A percentile compares a stretch with the other conserved stretches of the same genome.
Evolutionary conservation across 352 stramenopile species (phyloP).

Genomic region (Phytophthora chlamydospora): DNA sequence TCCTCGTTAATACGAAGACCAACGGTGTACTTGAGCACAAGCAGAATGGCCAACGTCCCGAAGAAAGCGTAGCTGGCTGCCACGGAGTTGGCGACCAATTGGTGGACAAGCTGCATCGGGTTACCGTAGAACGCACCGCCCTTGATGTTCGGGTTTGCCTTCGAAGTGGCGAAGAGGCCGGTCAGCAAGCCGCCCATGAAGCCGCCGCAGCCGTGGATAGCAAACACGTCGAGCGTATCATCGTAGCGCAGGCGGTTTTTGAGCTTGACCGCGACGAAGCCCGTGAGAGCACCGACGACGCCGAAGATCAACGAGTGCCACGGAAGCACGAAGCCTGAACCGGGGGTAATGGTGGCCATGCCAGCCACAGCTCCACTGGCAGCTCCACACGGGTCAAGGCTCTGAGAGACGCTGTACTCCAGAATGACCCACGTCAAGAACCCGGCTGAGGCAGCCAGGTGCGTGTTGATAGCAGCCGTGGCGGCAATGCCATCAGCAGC

Average conservation of each 20-base stretch:
- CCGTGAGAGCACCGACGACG: constrained; percentile 51
- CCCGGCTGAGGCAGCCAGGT: constrained; percentile 57
- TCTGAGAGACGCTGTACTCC: constrained; percentile 54
- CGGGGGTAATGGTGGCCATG: constrained; percentile 69
- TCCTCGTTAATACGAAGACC: constrained; percentile 68
- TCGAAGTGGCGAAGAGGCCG: constrained; percentile 58
- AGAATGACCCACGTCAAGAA: constrained; percentile 69
- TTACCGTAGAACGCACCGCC: constrained; percentile 58
- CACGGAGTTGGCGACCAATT: constrained; percentile 53
- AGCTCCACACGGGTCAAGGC: constrained; percentile 60
- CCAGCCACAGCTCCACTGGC: constrained; percentile 63
- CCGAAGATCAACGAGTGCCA: constrained; percentile 72
- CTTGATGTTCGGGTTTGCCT: constrained; percentile 53
- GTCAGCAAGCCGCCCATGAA: constrained; percentile 62
- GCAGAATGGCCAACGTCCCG: constrained; percentile 65
- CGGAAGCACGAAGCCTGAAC: constrained; percentile 64
- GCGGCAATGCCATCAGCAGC: constrained; percentile 61
- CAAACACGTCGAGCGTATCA: constrained; percentile 77
- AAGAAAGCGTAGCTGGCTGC: constrained; percentile 60
- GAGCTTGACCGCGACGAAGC: constrained; percentile 54
- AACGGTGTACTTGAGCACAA: constrained; percentile 68
- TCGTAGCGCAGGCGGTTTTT: constrained; percentile 74
- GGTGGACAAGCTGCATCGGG: constrained; percentile 44
- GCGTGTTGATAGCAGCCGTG: constrained; percentile 70
- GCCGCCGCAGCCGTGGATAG: constrained; percentile 66